Conservation (phyloP, 2,329 filamentous ascomycete genomes). For the Fusarium nematophilum region DNA sequence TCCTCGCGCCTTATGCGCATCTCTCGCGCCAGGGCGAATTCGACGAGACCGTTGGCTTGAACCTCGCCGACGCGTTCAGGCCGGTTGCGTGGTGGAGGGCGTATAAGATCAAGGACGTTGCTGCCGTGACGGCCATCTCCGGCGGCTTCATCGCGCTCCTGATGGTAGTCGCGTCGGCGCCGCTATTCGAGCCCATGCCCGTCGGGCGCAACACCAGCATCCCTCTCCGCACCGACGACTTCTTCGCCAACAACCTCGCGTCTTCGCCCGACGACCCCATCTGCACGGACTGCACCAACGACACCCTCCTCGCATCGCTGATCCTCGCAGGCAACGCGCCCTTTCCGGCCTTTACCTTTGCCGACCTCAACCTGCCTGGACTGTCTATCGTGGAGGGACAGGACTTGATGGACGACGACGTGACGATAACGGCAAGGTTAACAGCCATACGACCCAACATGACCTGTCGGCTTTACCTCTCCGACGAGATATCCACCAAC, state of each 20-base stretch:
- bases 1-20: conserved; percentile 49
- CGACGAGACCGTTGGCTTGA: conserved; percentile 45
- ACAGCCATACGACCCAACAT: conserved; percentile 49
- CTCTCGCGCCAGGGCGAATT: conserved; percentile 45
- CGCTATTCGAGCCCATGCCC: conserved; percentile 48
- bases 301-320: conserved; percentile 48
- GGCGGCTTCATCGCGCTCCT: conserved; percentile 45
- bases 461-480: conserved; percentile 34
- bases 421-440: conserved; percentile 41
- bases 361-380: conserved; percentile 44
- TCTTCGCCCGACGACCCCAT: conserved; percentile 38
- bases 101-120: conserved; percentile 40
- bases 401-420: conserved; percentile 1
- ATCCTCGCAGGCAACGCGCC: conserved; percentile 50
- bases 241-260: conserved; percentile 45
- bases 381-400: conserved; percentile 38
- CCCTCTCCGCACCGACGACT: conserved; percentile 43
- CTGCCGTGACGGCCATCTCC: conserved; percentile 42
- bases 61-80: conserved; percentile 48
- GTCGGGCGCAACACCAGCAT: conserved; percentile 38
- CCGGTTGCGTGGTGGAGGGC: conserved; percentile 45
- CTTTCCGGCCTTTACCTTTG: conserved; percentile 52
- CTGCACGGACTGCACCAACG: conserved; percentile 41
- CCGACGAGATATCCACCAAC: conserved; percentile 40
- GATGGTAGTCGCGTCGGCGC: conserved; percentile 47